Evolutionary conservation across 2,329 filamentous ascomycete species (phyloP).

Genomic region (Fragosphaeria purpurea): DNA sequence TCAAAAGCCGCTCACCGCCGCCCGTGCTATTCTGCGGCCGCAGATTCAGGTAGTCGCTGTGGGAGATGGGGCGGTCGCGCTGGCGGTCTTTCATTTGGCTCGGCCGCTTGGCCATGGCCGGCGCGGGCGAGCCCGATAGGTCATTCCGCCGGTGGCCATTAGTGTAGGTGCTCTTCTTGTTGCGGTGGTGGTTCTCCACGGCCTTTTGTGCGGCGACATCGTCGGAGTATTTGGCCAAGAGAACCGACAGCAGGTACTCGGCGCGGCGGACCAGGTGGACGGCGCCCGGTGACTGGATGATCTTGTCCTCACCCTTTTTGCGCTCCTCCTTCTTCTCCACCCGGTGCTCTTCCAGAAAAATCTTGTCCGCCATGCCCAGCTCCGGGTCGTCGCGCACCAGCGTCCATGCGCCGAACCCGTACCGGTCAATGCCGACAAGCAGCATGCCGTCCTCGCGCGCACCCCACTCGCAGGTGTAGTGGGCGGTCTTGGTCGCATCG

Average conservation of each 20-base stretch:
- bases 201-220: slow-evolving; percentile 67
- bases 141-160: slow-evolving; percentile 53
- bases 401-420: slow-evolving; percentile 92
- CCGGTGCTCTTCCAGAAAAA: slow-evolving; percentile 95
- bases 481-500: slow-evolving; percentile 84
- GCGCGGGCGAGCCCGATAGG: slow-evolving; percentile 54
- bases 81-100: slow-evolving; percentile 38
- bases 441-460: slow-evolving; percentile 95
- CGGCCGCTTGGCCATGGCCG: slow-evolving; percentile 39
- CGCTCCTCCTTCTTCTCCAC: slow-evolving; percentile 96
- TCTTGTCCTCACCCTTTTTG: slow-evolving; percentile 65
- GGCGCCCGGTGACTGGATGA: slow-evolving; percentile 87
- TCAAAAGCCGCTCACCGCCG: slow-evolving; percentile 33
- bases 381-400: slow-evolving; percentile 88
- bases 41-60: slow-evolving; percentile 16
- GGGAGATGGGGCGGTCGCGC: slow-evolving; percentile 29
- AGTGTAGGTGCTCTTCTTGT: slow-evolving; percentile 75
- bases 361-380: slow-evolving; percentile 76
- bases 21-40: slow-evolving; percentile 10
- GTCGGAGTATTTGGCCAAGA: slow-evolving; percentile 74
- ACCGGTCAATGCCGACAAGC: slow-evolving; percentile 80
- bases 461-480: slow-evolving; percentile 88
- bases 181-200: slow-evolving; percentile 88
- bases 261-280: slow-evolving; percentile 92
- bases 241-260: slow-evolving; percentile 89